Percentiles rank a stretch among this genome's conserved stretches.
Conservation (phyloP, 2,329 filamentous ascomycete species). For the Alternaria infectoria region DNA sequence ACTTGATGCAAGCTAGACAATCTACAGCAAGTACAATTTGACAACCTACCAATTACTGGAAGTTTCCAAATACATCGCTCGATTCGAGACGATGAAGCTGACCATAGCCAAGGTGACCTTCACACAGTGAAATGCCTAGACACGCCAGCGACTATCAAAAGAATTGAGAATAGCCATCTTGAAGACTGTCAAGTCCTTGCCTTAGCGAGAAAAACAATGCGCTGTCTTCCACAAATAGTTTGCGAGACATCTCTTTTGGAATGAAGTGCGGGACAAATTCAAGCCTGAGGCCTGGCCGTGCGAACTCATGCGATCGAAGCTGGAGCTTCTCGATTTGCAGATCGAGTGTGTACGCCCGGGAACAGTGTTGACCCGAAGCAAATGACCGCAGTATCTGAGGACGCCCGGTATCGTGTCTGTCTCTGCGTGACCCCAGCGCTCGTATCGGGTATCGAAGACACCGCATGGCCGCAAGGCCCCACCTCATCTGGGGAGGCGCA, state of each 20-base stretch:
- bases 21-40: neutral
- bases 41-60: neutral
- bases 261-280: neutral
- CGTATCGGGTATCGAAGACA: neutral
- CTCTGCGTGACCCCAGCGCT: neutral
- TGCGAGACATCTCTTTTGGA: neutral
- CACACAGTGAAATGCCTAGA: neutral
- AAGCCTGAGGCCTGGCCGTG: neutral
- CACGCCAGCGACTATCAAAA: neutral
- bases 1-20: neutral
- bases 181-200: neutral
- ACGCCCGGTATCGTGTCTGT: neutral
- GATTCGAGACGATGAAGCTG: neutral
- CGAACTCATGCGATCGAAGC: neutral
- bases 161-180: neutral
- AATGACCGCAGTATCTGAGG: neutral
- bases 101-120: neutral
- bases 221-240: neutral
- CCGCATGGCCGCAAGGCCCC: neutral
- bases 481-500: neutral
- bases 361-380: neutral
- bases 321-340: neutral
- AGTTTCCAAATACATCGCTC: neutral
- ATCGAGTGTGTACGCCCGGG: neutral
- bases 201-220: neutral